Conservation (phyloP, 495 filamentous ascomycete genomes). For the Neurospora sp. region DNA sequence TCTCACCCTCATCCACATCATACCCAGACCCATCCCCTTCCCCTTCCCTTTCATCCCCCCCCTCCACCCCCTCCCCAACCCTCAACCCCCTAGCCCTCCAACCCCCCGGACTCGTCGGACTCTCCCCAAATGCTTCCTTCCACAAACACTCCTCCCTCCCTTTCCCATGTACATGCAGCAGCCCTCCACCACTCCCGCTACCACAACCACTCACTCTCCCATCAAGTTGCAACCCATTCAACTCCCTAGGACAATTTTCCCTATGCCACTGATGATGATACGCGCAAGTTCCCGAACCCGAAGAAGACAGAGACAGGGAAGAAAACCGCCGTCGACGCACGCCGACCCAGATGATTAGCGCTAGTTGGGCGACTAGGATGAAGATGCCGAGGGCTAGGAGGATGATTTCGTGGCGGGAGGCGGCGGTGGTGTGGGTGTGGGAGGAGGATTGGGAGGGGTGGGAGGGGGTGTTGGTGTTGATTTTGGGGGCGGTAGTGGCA, state of each 20-base stretch:
- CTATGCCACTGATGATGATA: not conserved
- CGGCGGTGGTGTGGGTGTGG: not conserved
- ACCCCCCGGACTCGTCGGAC: not conserved
- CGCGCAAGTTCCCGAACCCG: not conserved
- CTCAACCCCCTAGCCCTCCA: not conserved
- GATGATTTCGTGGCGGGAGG: conserved; percentile 8
- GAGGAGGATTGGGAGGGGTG: not conserved
- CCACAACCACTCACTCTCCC: not conserved
- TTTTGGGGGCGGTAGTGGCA: not conserved
- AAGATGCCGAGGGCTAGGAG: conserved; percentile 10
- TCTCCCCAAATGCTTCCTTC: conserved; percentile 5
- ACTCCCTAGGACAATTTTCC: not conserved
- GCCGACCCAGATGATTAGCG: conserved; percentile 2
- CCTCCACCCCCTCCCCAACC: not conserved
- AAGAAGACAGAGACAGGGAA: not conserved
- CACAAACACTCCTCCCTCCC: conserved; percentile 2
- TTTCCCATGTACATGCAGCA: not conserved
- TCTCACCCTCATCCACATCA: not conserved
- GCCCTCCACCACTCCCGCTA: too few species aligned
- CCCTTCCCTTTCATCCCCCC: not conserved
- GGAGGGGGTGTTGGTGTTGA: not conserved
- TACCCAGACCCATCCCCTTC: not conserved
- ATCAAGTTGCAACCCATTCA: not conserved
- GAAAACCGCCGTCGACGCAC: not conserved
- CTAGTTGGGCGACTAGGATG: conserved; percentile 5